Conservation (phyloP, 129 eudicot genomes). For the Sambucus nigra region DNA sequence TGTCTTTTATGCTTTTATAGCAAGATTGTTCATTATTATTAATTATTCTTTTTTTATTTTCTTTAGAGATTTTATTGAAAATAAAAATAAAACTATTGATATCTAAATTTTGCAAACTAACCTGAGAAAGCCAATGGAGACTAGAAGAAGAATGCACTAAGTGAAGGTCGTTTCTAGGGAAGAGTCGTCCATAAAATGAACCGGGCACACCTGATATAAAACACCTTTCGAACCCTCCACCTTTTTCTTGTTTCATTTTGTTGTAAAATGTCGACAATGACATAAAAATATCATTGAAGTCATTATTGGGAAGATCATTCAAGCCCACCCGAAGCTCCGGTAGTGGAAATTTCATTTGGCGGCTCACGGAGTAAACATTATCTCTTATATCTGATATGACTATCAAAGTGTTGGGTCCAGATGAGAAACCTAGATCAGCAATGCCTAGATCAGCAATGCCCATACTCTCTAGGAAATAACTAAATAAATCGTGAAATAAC, state of each 20-base stretch:
- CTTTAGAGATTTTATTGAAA: too few species aligned
- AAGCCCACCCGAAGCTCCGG: constrained; percentile 42
- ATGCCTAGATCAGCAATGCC: too few species aligned
- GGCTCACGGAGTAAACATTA: constrained; percentile 7
- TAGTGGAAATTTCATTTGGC: constrained; percentile 4
- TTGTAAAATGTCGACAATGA: constrained; percentile 21
- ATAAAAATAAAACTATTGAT: too few species aligned
- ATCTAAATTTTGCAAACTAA: constrained; percentile 11
- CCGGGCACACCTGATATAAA: constrained; percentile 40
- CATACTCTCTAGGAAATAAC: constrained; percentile 38
- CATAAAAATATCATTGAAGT: constrained; percentile 28
- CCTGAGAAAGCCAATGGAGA: constrained; percentile 48
- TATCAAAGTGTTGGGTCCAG: constrained; percentile 53
- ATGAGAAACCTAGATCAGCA: constrained; percentile 70
- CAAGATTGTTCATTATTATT: too few species aligned
- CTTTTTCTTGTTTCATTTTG: constrained; percentile 24
- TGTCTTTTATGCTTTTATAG: too few species aligned
- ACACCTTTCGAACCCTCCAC: constrained; percentile 14
- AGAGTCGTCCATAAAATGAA: constrained; percentile 37
- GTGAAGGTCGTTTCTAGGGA: constrained; percentile 29
- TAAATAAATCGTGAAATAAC: too few species aligned
- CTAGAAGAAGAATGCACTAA: constrained; percentile 45
- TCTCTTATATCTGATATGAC: constrained; percentile 29
- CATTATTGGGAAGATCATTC: constrained; percentile 41
- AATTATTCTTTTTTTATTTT: too few species aligned